A percentile compares a stretch with the other conserved stretches of the same genome.
phyloP scores from a whole-genome alignment of 1,139 yeast species.

The Pneumocystis jirovecii region DNA sequence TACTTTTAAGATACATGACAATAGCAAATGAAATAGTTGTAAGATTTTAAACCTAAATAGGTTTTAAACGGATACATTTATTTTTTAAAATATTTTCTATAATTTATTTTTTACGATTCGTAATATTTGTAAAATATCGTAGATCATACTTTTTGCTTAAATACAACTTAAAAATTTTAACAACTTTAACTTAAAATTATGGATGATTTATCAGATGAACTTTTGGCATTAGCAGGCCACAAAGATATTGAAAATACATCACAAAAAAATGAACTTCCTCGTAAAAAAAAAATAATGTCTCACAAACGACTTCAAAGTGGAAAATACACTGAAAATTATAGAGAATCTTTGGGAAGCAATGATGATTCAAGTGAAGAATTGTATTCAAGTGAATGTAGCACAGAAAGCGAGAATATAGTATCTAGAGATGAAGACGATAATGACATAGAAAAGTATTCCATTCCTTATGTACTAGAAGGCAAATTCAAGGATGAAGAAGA shows the following conservation, averaged over 20 bases:
- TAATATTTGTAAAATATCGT: not conserved
- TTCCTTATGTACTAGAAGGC: slow-evolving; percentile 89
- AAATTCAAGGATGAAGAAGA: slow-evolving; percentile 76
- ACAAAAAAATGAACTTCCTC: slow-evolving; percentile 24
- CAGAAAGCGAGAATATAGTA: slow-evolving; percentile 21
- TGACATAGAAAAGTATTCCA: slow-evolving; percentile 31
- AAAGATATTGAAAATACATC: slow-evolving; percentile 19
- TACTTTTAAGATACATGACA: not conserved
- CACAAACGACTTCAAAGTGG: slow-evolving; percentile 18
- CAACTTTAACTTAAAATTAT: not conserved
- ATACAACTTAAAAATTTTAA: not conserved
- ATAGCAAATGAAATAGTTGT: not conserved
- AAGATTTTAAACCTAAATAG: not conserved
- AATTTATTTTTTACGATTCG: not conserved
- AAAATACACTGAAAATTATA: slow-evolving; percentile 18
- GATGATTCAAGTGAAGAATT: slow-evolving; percentile 18
- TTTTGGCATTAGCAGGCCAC: not conserved
- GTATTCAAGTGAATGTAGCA: slow-evolving; percentile 15
- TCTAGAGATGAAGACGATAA: slow-evolving; percentile 30
- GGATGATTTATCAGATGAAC: slow-evolving; percentile 7
- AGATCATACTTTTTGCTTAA: not conserved
- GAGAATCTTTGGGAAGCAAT: slow-evolving; percentile 20
- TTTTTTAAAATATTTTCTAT: not conserved
- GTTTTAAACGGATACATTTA: not conserved
- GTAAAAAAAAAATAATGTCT: slow-evolving; percentile 20